Evolutionary conservation across 768 basidiomycete species (phyloP).

Genomic region (Asterophora parasitica): DNA sequence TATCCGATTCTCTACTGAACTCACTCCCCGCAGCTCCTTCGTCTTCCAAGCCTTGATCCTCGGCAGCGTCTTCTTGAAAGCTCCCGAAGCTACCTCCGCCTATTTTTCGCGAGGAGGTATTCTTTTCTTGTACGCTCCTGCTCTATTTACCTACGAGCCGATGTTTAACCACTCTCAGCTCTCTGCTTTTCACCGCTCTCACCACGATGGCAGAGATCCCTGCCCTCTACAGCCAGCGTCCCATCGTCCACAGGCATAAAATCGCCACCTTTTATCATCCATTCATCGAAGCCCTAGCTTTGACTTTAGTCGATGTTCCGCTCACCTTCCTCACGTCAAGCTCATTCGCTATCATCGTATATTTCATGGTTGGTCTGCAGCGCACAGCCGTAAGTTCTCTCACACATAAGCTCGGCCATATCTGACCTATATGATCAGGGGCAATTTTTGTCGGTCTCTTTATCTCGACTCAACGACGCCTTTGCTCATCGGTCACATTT

Average conservation of each 20-base stretch:
- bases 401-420: not conserved
- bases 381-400: constrained; percentile 28
- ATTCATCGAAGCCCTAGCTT: constrained; percentile 33
- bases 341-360: constrained; percentile 46
- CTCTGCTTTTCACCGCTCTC: constrained; percentile 8
- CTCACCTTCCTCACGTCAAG: constrained; percentile 46
- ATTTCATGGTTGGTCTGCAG: constrained; percentile 62
- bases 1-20: not conserved
- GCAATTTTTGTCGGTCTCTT: constrained; percentile 63
- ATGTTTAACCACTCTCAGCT: constrained; percentile 8
- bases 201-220: constrained; percentile 19
- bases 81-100: constrained; percentile 49
- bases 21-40: constrained; percentile 36
- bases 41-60: constrained; percentile 47
- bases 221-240: constrained; percentile 53
- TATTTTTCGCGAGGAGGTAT: constrained; percentile 75
- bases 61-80: constrained; percentile 62
- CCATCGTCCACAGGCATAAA: constrained; percentile 53
- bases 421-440: constrained; percentile 7
- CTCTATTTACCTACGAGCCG: constrained; percentile 5
- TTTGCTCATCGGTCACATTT: not conserved
- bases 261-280: constrained; percentile 52
- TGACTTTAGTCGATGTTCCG: constrained; percentile 59
- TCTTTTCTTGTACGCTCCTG: constrained; percentile 63
- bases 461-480: not conserved